Evolutionary conservation across 257 asterid genomes (phyloP).

Genomic region (Nicotiana knightiana): DNA sequence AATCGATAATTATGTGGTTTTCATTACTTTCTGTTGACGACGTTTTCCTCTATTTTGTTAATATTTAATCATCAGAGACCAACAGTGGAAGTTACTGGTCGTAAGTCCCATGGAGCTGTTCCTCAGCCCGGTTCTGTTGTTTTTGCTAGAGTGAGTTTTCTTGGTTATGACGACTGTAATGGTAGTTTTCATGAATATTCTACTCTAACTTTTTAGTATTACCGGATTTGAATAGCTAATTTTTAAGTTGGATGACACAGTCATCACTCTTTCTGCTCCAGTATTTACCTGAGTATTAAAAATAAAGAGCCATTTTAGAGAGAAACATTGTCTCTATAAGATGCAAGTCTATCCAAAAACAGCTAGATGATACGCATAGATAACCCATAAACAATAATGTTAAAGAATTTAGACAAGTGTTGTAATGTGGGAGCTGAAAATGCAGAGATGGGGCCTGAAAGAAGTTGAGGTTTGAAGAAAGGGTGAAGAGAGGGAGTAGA

Average conservation of each 20-base stretch:
- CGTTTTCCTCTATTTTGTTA: constrained; percentile 15
- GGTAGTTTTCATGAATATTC: neutral
- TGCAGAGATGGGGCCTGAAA: too few species aligned
- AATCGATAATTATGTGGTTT: neutral
- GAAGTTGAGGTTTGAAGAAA: too few species aligned
- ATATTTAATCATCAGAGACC: constrained; percentile 46
- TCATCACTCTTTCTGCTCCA: neutral
- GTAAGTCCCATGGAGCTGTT: constrained; percentile 89
- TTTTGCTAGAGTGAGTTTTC: constrained; percentile 63
- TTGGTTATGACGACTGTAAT: neutral
- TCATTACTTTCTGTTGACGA: neutral
- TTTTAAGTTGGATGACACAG: neutral
- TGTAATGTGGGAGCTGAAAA: too few species aligned
- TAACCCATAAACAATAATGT: too few species aligned
- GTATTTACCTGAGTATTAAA: neutral
- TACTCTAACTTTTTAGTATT: neutral
- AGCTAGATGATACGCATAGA: neutral
- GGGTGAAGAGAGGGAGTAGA: too few species aligned
- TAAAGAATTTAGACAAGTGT: too few species aligned
- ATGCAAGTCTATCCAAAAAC: neutral
- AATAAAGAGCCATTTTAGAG: neutral
- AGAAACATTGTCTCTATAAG: neutral
- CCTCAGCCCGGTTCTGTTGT: constrained; percentile 83
- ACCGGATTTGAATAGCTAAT: neutral
- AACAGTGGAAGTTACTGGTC: constrained; percentile 79